Percentiles rank a stretch among this genome's conserved stretches.
phyloP scores from a whole-genome alignment of 176 grass and related monocot species.

The Raddia distichophylla region DNA sequence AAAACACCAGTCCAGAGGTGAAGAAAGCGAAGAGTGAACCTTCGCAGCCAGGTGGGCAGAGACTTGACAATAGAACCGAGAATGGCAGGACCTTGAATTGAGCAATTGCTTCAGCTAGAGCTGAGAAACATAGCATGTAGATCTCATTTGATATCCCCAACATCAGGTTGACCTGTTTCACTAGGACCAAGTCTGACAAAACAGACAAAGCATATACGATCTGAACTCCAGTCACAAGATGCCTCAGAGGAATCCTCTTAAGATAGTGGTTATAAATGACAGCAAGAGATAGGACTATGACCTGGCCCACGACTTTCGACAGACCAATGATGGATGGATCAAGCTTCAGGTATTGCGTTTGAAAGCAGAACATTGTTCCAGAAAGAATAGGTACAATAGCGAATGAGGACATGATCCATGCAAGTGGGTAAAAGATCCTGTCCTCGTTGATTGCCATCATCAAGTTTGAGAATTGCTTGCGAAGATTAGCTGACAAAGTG shows the following conservation, averaged over 20 bases:
- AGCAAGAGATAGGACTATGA: constrained; percentile 74
- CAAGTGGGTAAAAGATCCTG: constrained; percentile 67
- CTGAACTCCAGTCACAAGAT: constrained; percentile 58
- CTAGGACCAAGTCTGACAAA: constrained; percentile 69
- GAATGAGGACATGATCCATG: constrained; percentile 80
- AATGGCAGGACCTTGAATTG: constrained; percentile 91
- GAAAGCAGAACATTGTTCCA: constrained; percentile 87
- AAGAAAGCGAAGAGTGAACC: constrained; percentile 88
- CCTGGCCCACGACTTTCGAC: constrained; percentile 81
- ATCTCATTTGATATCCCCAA: constrained; percentile 78
- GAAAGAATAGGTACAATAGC: constrained; percentile 78
- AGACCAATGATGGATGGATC: constrained; percentile 80
- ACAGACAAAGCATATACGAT: constrained; percentile 63
- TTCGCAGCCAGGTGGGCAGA: constrained; percentile 73
- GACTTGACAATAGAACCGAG: constrained; percentile 69
- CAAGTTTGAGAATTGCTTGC: constrained; percentile 62
- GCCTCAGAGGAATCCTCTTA: constrained; percentile 69
- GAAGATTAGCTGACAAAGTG: constrained; percentile 54
- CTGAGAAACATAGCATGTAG: constrained; percentile 72
- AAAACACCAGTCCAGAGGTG: constrained; percentile 73
- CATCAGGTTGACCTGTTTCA: constrained; percentile 79
- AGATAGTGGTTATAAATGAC: constrained; percentile 63
- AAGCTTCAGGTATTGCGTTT: constrained; percentile 77
- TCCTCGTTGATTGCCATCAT: constrained; percentile 50
- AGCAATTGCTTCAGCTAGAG: constrained; percentile 80